Evolutionary conservation across 1,284 basidiomycete species (phyloP).

Genomic region (Xerocomus amazonicus): DNA sequence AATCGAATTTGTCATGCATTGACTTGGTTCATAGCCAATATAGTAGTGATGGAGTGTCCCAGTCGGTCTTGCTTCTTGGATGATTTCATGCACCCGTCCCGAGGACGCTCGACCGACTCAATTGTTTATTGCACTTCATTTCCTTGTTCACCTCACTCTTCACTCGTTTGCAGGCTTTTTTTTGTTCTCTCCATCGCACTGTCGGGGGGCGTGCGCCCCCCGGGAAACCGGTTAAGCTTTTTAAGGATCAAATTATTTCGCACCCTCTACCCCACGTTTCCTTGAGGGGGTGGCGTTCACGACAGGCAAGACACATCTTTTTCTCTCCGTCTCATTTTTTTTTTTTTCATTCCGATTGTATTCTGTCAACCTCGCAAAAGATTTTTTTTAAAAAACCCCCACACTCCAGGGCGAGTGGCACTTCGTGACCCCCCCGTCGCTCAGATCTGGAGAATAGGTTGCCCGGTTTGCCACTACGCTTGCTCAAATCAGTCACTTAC

Average conservation of each 20-base stretch:
- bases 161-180: not conserved
- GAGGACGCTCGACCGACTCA: not conserved
- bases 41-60: slow-evolving; percentile 33
- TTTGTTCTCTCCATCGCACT: not conserved
- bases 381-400: not conserved
- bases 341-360: not conserved
- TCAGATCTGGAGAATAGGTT: slow-evolving; percentile 11
- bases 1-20: slow-evolving; percentile 27
- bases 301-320: not conserved
- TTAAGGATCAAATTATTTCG: slow-evolving; percentile 22
- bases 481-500: slow-evolving; percentile 11
- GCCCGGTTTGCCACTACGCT: not conserved
- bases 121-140: not conserved
- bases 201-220: not conserved
- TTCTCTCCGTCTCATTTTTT: not conserved
- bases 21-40: slow-evolving; percentile 35
- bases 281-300: slow-evolving; percentile 5
- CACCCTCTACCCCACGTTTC: slow-evolving; percentile 13
- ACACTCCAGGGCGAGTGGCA: not conserved
- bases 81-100: slow-evolving; percentile 8
- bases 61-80: slow-evolving; percentile 5
- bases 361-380: not conserved
- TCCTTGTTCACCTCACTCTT: not conserved
- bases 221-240: slow-evolving; percentile 22
- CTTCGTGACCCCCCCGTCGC: slow-evolving; percentile 4